Evolutionary conservation across 495 filamentous ascomycete species (phyloP), one percentile per base, ranked within the genome.

Genomic region (Trichoderma virens): DNA sequence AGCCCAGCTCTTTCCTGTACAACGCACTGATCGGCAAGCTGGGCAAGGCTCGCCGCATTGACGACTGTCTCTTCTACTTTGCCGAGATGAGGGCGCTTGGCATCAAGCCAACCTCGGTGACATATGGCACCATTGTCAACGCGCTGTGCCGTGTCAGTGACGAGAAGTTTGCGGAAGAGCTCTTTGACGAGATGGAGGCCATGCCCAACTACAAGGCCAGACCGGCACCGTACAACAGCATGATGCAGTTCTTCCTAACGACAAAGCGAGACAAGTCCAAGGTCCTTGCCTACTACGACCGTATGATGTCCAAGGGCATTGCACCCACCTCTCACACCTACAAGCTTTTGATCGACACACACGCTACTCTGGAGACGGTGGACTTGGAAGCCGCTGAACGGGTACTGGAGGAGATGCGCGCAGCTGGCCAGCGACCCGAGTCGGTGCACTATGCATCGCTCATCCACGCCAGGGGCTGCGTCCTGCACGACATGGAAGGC

Each of bases 121-220:
- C 94, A 7, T 98, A 98, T 70, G 94, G 94, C 67, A 98, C 94
- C 32, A 90, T 98, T 66, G 93, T 98, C 76, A 98, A 98, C 68
- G 94, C 94, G 39, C 85, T 98, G 6, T 97, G 92, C 80, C 92
- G 94, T 65, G 95, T 98, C 64, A 94, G 91, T 71, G 93, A 98
- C 67, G 94, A 98, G 76, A 92, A 92, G 62, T 96, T 97, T 71
- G 94, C 94, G 59, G 94, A 97, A 71, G 90, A 98, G 75, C 87
- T 98, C 69, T 98, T 98, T 73, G 91, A 97, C 69, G 95, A 98
- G 79, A 98, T 98, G 94, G 94, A 98, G 79, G 86, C 86, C 43
- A 96, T 96, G 90, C 90, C 92, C 43, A 98, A 98, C 79, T 98
- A 98, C 86, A 97, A 98, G 80, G 91, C 94, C 45, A 86, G 94